Conservation (phyloP, 768 basidiomycete species). For the Kwoniella dejecticola region DNA sequence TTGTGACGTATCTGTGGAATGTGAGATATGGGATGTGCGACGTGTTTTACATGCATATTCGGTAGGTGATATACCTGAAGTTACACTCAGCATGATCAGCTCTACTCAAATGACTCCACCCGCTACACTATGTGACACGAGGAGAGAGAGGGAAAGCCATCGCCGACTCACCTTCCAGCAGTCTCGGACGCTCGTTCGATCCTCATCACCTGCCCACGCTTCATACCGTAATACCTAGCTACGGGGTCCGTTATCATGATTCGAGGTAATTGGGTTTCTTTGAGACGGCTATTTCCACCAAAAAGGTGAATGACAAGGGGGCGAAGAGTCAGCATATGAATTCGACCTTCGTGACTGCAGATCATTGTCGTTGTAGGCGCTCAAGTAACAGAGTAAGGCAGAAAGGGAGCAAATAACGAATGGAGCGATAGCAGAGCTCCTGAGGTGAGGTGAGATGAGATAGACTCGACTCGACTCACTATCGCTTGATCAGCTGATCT, state of each 20-base stretch:
- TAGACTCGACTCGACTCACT: conserved; percentile 64
- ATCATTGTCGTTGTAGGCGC: not conserved
- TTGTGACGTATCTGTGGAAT: too few species aligned
- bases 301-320: not conserved
- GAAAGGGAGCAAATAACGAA: too few species aligned
- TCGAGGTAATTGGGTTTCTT: conserved; percentile 95
- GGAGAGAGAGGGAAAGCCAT: not conserved
- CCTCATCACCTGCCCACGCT: conserved; percentile 95
- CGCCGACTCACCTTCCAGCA: conserved; percentile 62
- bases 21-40: too few species aligned
- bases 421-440: too few species aligned
- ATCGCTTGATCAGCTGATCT: conserved; percentile 79
- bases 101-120: too few species aligned
- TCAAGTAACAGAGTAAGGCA: not conserved
- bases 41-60: conserved; percentile 55
- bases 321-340: not conserved
- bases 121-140: too few species aligned
- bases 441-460: too few species aligned
- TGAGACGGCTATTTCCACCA: conserved; percentile 79
- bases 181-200: conserved; percentile 97
- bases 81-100: too few species aligned
- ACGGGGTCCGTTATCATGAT: conserved; percentile 96
- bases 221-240: conserved; percentile 95
- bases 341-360: too few species aligned
- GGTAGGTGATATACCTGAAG: conserved; percentile 53